phyloP scores from a whole-genome alignment of 192 early-diverging fungal genomes.

The Coemansia sp. region DNA sequence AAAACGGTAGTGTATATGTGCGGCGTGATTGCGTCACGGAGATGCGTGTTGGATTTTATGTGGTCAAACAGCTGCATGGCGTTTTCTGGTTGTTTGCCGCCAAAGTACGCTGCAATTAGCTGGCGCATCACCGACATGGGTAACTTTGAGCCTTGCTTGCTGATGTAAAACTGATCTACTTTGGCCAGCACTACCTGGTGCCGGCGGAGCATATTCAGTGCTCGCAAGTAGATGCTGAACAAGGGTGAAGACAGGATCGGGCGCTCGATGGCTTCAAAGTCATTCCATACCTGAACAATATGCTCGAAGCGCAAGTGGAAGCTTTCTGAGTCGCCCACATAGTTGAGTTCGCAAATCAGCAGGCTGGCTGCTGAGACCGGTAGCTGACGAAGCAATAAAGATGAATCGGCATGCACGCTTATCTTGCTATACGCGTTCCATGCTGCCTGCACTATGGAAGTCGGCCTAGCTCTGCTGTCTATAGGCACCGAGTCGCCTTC shows the following conservation, averaged over 20 bases:
- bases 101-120: slow-evolving; percentile 37
- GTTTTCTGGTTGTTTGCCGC: slow-evolving; percentile 18
- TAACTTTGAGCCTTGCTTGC: not conserved
- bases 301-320: slow-evolving; percentile 20
- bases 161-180: not conserved
- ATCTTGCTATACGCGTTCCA: slow-evolving; percentile 42
- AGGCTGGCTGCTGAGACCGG: slow-evolving; percentile 15
- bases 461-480: not conserved
- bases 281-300: slow-evolving; percentile 31
- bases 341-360: slow-evolving; percentile 35
- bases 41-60: not conserved
- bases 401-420: slow-evolving; percentile 9
- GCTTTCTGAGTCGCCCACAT: slow-evolving; percentile 12
- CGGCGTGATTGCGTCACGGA: slow-evolving; percentile 12
- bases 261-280: slow-evolving; percentile 9
- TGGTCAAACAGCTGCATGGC: slow-evolving; percentile 22
- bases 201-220: slow-evolving; percentile 33
- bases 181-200: slow-evolving; percentile 22
- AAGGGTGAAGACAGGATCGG: slow-evolving; percentile 14
- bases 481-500: not conserved
- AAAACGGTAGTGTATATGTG: slow-evolving; percentile 26
- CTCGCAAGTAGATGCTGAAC: slow-evolving; percentile 38
- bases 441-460: slow-evolving; percentile 12
- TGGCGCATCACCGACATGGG: slow-evolving; percentile 21
- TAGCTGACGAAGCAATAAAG: slow-evolving; percentile 16